Conservation (phyloP, 306 rosid genomes). For the Crotalaria pallida region DNA sequence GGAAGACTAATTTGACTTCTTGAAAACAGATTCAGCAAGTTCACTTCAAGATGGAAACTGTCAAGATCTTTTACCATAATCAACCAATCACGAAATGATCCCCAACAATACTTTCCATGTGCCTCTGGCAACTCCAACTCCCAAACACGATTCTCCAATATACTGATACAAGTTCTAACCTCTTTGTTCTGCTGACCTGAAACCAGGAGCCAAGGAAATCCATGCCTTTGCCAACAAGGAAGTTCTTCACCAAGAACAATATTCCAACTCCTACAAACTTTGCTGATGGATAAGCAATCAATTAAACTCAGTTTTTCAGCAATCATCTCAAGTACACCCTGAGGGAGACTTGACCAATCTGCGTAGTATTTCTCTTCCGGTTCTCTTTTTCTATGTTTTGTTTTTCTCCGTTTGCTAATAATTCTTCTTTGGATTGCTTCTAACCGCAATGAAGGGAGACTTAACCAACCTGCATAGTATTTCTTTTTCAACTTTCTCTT, state of each 20-base stretch:
- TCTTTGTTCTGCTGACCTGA: conserved; percentile 46
- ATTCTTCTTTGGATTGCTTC: conserved; percentile 19
- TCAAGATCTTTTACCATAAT: conserved; percentile 37
- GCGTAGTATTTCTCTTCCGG: conserved; percentile 10
- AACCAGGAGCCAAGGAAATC: conserved; percentile 57
- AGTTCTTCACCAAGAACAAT: conserved; percentile 36
- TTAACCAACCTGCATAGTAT: background rate
- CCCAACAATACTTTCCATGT: conserved; percentile 52
- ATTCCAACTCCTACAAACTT: conserved; percentile 59
- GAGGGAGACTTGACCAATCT: conserved; percentile 53
- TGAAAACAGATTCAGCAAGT: conserved; percentile 52
- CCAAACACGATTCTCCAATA: conserved; percentile 52
- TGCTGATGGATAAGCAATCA: conserved; percentile 47
- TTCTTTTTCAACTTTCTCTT: conserved; percentile 25
- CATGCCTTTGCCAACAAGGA: conserved; percentile 40
- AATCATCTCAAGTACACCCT: conserved; percentile 30
- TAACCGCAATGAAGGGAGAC: conserved; percentile 6
- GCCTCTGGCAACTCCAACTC: conserved; percentile 43
- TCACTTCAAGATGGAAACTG: conserved; percentile 33
- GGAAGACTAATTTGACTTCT: conserved; percentile 40
- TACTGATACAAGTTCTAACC: conserved; percentile 43
- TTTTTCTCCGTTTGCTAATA: conserved; percentile 25
- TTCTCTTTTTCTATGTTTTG: conserved; percentile 22
- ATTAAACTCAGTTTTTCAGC: conserved; percentile 31
- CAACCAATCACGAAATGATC: conserved; percentile 61